Evolutionary conservation across 306 rosid genomes (phyloP), one percentile per base, ranked within the genome.

Genomic region (Malus sieversii): DNA sequence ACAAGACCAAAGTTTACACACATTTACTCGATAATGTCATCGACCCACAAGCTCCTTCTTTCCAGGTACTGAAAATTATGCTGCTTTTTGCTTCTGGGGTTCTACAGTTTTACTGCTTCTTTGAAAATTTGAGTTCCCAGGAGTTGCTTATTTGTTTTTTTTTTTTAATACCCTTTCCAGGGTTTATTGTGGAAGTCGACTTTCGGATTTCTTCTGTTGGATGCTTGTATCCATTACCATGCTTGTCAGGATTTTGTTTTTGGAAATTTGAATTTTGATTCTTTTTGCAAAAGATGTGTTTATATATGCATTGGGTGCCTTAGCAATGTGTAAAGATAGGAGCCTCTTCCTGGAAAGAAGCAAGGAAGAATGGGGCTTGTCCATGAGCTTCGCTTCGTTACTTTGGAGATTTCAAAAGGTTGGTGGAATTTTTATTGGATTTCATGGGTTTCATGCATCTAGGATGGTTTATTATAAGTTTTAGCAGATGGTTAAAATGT

Each of bases 1-100:
- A 90, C 78, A 95, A 89, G 82, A 89, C 81, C 75, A 91, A 90
- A 80, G 96, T 97, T 12, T 90, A 85, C 79, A 90, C 93, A 73
- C 97, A 92, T 88, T 79, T 95, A 30, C 93, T 95, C 35, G 81
- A 84, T 83, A 95, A 92, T 74, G 89, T 87, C 75, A 73, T 92
- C 27, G 85, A 84, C 76, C 81, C 83, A 62, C 75, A 89, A 76
- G 75, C 68, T 75, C 58, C 77, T 19, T 71, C 85, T 70, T 84
- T 78, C 77, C 79, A 85, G 90, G 99, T 95, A 80, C 81, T 45
- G 48, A 74, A 29, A 32, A 60, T 30, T 44, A 7, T n/a, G 30
- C 13, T 45, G n/a, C 60, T 46, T 70, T 68, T 35, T 33, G 23
- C 52, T 74, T 61, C 60, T 76, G 74, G 52, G 52, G 58, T 75